phyloP scores from a whole-genome alignment of 164 flowering plant species.

The Saururus chinensis region DNA sequence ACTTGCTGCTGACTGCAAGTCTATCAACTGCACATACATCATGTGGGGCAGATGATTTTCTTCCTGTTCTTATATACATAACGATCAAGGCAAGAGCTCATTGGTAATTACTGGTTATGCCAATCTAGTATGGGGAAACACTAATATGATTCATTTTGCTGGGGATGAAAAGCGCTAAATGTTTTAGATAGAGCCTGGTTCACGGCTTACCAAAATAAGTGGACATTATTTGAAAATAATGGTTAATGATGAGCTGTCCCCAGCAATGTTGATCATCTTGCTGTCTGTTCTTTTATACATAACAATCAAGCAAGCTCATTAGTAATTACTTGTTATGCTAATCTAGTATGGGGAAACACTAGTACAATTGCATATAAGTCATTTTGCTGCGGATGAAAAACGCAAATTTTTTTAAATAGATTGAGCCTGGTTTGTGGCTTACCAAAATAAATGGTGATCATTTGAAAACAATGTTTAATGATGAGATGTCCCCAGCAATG shows the following conservation, averaged over 20 bases:
- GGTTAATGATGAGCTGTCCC: too few species aligned
- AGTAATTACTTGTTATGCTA: slow-evolving; percentile 26
- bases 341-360: neutral
- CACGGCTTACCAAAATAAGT: too few species aligned
- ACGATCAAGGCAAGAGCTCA: slow-evolving; percentile 56
- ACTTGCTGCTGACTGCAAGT: slow-evolving; percentile 37
- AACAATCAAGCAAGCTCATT: slow-evolving; percentile 54
- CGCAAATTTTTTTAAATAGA: too few species aligned
- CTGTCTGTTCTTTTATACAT: slow-evolving; percentile 39
- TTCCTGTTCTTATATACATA: slow-evolving; percentile 50
- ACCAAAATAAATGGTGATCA: too few species aligned
- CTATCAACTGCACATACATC: slow-evolving; percentile 21
- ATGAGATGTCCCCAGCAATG: too few species aligned
- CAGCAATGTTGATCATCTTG: too few species aligned
- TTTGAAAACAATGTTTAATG: too few species aligned
- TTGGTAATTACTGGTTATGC: slow-evolving; percentile 31
- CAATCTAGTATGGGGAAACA: neutral
- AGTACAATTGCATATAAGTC: neutral
- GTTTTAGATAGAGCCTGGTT: too few species aligned
- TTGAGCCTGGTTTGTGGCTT: too few species aligned
- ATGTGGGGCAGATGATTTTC: slow-evolving; percentile 52
- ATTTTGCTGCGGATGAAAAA: neutral
- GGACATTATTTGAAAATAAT: too few species aligned
- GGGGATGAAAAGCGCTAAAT: too few species aligned
- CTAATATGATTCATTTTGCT: neutral